phyloP scores from a whole-genome alignment of 495 filamentous ascomycete genomes.

The Opeltia flavorubescens region DNA sequence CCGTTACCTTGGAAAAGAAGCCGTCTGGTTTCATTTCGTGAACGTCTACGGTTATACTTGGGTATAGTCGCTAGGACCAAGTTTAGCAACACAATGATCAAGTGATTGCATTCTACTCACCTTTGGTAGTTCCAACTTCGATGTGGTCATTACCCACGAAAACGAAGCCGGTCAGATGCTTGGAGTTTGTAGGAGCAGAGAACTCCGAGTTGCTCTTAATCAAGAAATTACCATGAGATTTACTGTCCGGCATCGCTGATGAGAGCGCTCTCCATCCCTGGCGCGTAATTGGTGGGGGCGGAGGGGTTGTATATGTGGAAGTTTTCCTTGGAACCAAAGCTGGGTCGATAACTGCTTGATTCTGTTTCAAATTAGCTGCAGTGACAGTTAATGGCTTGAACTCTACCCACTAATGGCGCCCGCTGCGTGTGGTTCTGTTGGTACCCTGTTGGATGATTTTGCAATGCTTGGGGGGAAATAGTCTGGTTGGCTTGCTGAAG shows the following conservation, averaged over 20 bases:
- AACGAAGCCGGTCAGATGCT: conserved; percentile 24
- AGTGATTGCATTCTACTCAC: neutral
- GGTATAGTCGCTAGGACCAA: conserved; percentile 19
- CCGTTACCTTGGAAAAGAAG: conserved; percentile 12
- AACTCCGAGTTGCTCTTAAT: conserved; percentile 24
- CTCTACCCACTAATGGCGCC: neutral
- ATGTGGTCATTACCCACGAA: conserved; percentile 21
- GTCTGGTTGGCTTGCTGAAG: conserved; percentile 7
- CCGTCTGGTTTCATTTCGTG: conserved; percentile 27
- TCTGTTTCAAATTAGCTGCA: too few relatives aligned
- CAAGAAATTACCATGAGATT: conserved; percentile 20
- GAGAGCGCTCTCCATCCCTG: conserved; percentile 13
- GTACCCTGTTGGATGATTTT: conserved; percentile 9
- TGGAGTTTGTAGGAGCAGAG: conserved; percentile 24
- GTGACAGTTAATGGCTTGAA: too few relatives aligned
- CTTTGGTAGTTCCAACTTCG: conserved; percentile 16
- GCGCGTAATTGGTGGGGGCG: conserved; percentile 1
- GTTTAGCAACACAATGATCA: conserved; percentile 2
- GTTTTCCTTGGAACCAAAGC: conserved; percentile 4
- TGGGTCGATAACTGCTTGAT: conserved; percentile 2
- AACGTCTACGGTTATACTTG: conserved; percentile 26
- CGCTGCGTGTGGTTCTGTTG: neutral
- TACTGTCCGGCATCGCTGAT: conserved; percentile 19
- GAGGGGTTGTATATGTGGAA: neutral
- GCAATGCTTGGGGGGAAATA: conserved; percentile 16